A percentile compares a stretch with the other conserved stretches of the same genome.
Evolutionary conservation across 1,139 yeast genomes (phyloP).

Genomic region (Candida labiduridarum): DNA sequence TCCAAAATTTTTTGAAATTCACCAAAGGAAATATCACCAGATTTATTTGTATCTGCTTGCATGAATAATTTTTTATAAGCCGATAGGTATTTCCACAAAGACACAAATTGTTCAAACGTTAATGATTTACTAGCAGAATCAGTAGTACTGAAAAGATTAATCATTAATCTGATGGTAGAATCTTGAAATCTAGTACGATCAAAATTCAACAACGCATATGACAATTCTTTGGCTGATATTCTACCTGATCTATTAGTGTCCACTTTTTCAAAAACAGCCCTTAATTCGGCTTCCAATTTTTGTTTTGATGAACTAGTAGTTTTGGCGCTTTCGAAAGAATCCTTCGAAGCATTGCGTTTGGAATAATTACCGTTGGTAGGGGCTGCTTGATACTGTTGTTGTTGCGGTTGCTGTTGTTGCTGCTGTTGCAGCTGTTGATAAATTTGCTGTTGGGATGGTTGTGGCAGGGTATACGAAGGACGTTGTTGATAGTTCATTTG

Average conservation of each 20-base stretch:
- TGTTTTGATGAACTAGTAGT: constrained; percentile 14
- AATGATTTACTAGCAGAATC: constrained; percentile 32
- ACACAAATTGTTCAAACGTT: constrained; percentile 69
- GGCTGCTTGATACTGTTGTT: constrained; percentile 12
- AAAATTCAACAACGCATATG: constrained; percentile 64
- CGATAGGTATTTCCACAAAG: constrained; percentile 71
- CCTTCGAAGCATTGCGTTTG: constrained; percentile 3
- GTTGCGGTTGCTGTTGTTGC: constrained; percentile 9
- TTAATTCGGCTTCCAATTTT: constrained; percentile 48
- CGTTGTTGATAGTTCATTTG: constrained; percentile 19
- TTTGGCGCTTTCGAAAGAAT: constrained; percentile 3
- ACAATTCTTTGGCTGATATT: constrained; percentile 60
- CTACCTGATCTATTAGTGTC: constrained; percentile 58
- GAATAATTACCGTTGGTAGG: constrained; percentile 4
- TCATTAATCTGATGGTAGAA: constrained; percentile 66
- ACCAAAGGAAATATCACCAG: constrained; percentile 65
- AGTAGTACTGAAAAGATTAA: constrained; percentile 51
- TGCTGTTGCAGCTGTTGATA: constrained; percentile 15
- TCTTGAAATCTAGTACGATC: constrained; percentile 66
- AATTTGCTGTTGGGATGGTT: constrained; percentile 16
- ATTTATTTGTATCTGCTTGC: constrained; percentile 61
- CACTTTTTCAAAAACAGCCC: constrained; percentile 57
- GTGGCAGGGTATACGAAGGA: constrained; percentile 17
- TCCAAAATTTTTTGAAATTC: constrained; percentile 69
- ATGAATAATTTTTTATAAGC: constrained; percentile 71